Conservation (phyloP, 83 land plant species). For the Picea mariana region DNA sequence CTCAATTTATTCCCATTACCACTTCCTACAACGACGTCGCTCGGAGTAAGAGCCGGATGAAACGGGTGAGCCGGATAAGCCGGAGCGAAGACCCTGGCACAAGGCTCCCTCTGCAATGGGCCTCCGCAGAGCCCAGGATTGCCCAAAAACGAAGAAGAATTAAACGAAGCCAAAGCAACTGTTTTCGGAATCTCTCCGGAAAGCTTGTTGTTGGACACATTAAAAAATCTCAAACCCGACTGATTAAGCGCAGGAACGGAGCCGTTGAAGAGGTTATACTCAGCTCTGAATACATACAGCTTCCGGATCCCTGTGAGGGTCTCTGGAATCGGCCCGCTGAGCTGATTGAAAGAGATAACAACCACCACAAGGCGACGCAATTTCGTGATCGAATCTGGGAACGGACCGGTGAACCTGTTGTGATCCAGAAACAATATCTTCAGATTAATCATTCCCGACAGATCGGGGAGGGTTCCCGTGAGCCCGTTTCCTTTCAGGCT, state of each 20-base stretch:
- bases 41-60: background rate
- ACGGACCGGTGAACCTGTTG: too few species aligned
- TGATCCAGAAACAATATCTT: constrained; percentile 58
- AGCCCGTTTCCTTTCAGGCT: constrained; percentile 69
- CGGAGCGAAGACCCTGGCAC: background rate
- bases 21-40: background rate
- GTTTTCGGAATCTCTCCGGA: constrained; percentile 62
- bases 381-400: constrained; percentile 42
- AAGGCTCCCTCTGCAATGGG: constrained; percentile 25
- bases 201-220: constrained; percentile 64
- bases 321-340: constrained; percentile 61
- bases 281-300: constrained; percentile 33
- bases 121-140: constrained; percentile 62
- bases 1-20: background rate
- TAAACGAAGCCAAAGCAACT: constrained; percentile 40
- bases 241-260: constrained; percentile 63
- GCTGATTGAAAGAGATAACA: constrained; percentile 43
- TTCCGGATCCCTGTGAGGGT: constrained; percentile 25
- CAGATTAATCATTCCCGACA: constrained; percentile 50
- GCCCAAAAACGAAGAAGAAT: constrained; percentile 46
- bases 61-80: background rate
- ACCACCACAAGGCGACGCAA: constrained; percentile 56
- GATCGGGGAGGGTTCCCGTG: constrained; percentile 59
- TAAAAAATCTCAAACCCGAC: constrained; percentile 45
- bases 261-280: constrained; percentile 53